phyloP scores from a whole-genome alignment of 345 rosid species.

The Tarenaya hassleriana region DNA sequence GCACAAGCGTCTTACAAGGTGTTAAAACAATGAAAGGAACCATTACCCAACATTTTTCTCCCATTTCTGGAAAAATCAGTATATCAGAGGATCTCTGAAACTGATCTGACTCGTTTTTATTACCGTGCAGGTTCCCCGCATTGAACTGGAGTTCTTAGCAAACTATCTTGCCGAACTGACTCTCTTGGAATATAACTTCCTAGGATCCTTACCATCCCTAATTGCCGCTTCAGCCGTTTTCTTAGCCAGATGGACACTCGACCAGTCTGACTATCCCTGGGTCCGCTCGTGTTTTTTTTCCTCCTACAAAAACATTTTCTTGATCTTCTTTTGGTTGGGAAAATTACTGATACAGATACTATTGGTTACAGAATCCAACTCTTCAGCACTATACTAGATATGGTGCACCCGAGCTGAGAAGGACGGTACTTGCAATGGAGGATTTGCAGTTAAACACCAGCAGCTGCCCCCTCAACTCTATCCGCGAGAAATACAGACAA shows the following conservation, averaged over 20 bases:
- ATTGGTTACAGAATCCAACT: conserved; percentile 61
- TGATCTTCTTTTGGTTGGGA: neutral
- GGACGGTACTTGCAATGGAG: conserved; percentile 68
- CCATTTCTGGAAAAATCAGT: neutral
- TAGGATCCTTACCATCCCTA: conserved; percentile 67
- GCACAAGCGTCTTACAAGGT: conserved; percentile 78
- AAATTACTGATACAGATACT: conserved; percentile 15
- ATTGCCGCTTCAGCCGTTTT: conserved; percentile 89
- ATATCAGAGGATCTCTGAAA: neutral
- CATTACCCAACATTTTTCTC: neutral
- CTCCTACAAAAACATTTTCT: neutral
- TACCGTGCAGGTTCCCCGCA: conserved; percentile 44
- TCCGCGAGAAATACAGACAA: conserved; percentile 73
- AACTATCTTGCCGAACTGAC: conserved; percentile 83
- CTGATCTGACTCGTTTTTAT: conserved; percentile 4
- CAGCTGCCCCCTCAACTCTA: conserved; percentile 53
- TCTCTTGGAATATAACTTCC: conserved; percentile 68
- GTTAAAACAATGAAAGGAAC: conserved; percentile 12
- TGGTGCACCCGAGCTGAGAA: conserved; percentile 50
- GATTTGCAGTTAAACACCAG: conserved; percentile 60
- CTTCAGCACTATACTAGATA: conserved; percentile 81
- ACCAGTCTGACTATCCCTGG: conserved; percentile 87
- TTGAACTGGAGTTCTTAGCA: conserved; percentile 71
- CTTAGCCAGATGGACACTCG: conserved; percentile 83
- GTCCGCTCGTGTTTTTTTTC: conserved; percentile 36